Base-by-base conservation (phyloP, 768 basidiomycete genomes). In the Boletus tomentosulus region DNA sequence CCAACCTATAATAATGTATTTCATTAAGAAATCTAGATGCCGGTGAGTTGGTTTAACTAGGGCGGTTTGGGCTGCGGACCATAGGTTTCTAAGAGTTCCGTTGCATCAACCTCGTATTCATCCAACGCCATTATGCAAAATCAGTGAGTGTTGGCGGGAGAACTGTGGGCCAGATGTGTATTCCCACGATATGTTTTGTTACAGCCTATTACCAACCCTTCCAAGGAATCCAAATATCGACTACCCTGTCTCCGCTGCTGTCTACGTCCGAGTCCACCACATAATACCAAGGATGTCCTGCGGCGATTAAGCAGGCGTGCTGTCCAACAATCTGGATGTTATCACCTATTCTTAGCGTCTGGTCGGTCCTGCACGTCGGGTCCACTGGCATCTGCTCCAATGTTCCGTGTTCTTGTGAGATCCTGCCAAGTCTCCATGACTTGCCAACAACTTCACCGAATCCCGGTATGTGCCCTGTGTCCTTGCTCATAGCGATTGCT, bases 1-100 rank as follows among this genome's bases (percentile, higher is more conserved):
- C 77, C 55, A 61, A 92, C 96, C 96, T 64, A 98, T 92, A 61
- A 98, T 83, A 67, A 98, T 97, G 73, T 94, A 93, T 76, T 99
- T 99, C 86, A 98, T 92, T 61, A 99, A 82, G 71, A 97, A 98
- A 74, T 99, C 97, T 97, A 71, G 43, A 53, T 43, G 15, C 8
- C n/a, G 39, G 42, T 60, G 57, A 65, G 61, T 49, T 55, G 55
- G 48, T 53, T 47, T 53, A 33, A 25, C 33, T 22, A 37, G 33
- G 15, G 19, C 25, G 43, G 11, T 30, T 19, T 30, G 24, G 43
- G 46, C 46, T 37, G 56, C 79, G 51, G 34, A 93, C 94, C 94
- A 71, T 98, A 98, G 57, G 93, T 92, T 73, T 97, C 94, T 61
- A 95, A 70, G 46, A 98, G 82, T 70, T 98, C 94, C 50, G 94